Base-by-base conservation (phyloP, 345 rosid genomes). In the Pelargonium nanum region DNA sequence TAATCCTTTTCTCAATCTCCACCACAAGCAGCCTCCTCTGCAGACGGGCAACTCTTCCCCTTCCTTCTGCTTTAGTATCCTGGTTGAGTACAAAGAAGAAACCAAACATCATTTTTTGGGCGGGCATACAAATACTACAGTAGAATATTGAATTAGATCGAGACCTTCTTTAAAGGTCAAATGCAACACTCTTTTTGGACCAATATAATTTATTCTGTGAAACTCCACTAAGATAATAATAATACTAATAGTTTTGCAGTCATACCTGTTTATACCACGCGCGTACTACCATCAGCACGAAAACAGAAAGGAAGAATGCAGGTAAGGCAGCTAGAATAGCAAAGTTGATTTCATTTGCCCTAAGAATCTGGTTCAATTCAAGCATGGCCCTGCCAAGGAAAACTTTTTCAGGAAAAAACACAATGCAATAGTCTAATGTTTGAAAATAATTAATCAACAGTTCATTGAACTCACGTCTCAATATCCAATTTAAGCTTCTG, bases 291-390 rank as follows among this genome's bases (percentile, higher is more conserved):
- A 77, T 79, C 22, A 87, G 70, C 81, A 89, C 72, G 59, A 77
- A 55, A 65, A 85, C 68, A 48, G 89, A 87, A 73, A 92, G 79
- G 68, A 82, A 77, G 73, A 89, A 89, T 21, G 98, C 94, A n/a
- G 98, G 98, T 71, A 92, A 79, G 60, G 96, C 97, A 73, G 98
- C 98, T 24, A 92, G 78, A 68, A 89, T 65, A 50, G 98, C 98
- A 77, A 92, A 89, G 76, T 89, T 89, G 69, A 92, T 92, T 77
- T 92, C 95, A 78, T 89, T 89, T 73, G 97, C 97, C 80, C 84
- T 81, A 56, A 92, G 88, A 74, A 92, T 92, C 79, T 89, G 95
- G 73, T 92, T 88, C 71, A 92, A 79, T 70, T 92, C 95, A 69
- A 92, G 98, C 98, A 92, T 92, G 60, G 97, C 94, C 72, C 98